Evolutionary conservation across 73 alveolate species (phyloP), one percentile per base, ranked within the genome.

Genomic region (Blepharisma stoltei): DNA sequence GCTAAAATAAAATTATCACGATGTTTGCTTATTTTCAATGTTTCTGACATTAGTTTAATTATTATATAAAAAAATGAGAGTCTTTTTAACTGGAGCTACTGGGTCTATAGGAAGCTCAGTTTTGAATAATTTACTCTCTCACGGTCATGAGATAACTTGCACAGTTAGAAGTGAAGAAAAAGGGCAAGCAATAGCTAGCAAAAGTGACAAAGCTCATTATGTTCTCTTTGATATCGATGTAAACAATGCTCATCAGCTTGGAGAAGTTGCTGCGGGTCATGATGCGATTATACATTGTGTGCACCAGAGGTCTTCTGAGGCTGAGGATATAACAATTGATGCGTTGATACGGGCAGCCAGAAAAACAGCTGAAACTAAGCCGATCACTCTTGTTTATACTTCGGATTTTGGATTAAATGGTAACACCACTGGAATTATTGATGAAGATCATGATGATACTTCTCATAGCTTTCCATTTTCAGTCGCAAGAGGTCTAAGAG

Each of bases 51-150:
- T n/a, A n/a, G n/a, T n/a, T n/a, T n/a, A n/a, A n/a, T 32, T 32
- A 32, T 32, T 32, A 32, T 32, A 32, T 32, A 32, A 32, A 50
- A 7, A 50, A 50, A 60, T 60, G 73, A 60, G 23, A 25, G 45
- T 60, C 11, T 60, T 60, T 8, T 14, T 60, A 8, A 60, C 73
- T 18, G 73, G 73, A 11, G 46, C 46, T 18, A 60, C 73, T 20
- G 73, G 73, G 14, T 20, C 73, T 0, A 60, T 60, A 14, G 73
- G 73, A 25, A 25, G 73, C 23, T 14, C 48, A 60, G 46, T 60
- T 9, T 25, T 60, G 49, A 60, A 25, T 14, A 38, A n/a, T 25
- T 25, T 60, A 38, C 46, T 25, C 0, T 11, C 37, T 9, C 38
- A n/a, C 5, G 73, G 73, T 2, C 46, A 60, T 47, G 48, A 60